Conservation (phyloP, 2,329 filamentous ascomycete genomes). For the Colletotrichum tropicale region DNA sequence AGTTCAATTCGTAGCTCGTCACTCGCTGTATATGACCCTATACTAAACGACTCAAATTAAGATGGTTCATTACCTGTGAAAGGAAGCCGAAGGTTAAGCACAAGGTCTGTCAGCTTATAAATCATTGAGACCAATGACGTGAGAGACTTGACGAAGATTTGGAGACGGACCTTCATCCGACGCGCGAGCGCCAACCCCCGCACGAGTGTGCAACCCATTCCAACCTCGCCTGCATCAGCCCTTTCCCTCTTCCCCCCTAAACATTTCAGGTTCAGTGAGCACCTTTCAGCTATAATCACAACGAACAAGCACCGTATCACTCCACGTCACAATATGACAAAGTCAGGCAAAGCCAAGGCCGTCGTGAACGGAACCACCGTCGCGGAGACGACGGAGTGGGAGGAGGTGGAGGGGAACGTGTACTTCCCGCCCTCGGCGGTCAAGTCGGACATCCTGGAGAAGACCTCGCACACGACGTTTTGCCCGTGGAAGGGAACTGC, state of each 20-base stretch:
- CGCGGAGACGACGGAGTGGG: slow-evolving; percentile 55
- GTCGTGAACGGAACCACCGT: slow-evolving; percentile 52
- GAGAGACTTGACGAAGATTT: not conserved
- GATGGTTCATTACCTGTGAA: too few species aligned
- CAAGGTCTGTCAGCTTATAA: slow-evolving; percentile 1
- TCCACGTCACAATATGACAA: not conserved
- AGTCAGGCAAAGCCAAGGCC: slow-evolving; percentile 43
- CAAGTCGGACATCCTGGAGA: slow-evolving; percentile 46
- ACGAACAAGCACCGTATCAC: not conserved
- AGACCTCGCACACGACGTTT: slow-evolving; percentile 49
- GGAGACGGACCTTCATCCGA: not conserved
- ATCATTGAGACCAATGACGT: slow-evolving; percentile 17
- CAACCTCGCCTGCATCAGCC: not conserved
- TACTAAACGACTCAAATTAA: not conserved
- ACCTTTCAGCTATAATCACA: not conserved
- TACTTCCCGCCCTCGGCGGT: slow-evolving; percentile 56
- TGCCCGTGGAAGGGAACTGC: slow-evolving; percentile 65
- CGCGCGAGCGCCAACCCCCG: not conserved
- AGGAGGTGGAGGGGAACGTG: slow-evolving; percentile 63
- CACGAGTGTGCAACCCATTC: not conserved
- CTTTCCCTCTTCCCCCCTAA: not conserved
- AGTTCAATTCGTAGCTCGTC: not conserved
- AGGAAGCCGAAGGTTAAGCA: not conserved
- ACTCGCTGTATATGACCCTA: not conserved
- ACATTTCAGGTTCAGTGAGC: not conserved